Base-by-base conservation (phyloP, 306 rosid genomes). In the Pyrus bretschneideri region DNA sequence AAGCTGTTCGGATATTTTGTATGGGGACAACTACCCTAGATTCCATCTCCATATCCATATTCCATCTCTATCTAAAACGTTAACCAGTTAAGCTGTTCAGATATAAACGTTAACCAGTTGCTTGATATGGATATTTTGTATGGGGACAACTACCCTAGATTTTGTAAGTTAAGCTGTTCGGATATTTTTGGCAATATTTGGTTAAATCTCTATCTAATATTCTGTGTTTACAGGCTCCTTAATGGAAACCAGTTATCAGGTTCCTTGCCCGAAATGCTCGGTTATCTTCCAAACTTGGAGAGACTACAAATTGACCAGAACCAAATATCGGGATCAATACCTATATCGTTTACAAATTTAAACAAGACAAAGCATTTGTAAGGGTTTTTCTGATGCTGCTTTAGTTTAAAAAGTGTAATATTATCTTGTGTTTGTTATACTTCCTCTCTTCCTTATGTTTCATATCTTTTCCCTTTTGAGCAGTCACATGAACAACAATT, bases 401-500 rank as follows among this genome's bases (percentile, higher is more conserved):
- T 13, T 27, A 44, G 60, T 27, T 29, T 18, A 2, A 3, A 27
- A 3, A 11, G 40, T 52, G 22, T 44, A 11, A 19, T 44, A 6
- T 40, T 18, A 62, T 23, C 9, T 44, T 74, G 21, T 27, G 31
- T 61, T 29, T 0, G 17, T 6, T 74, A 5, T 45, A 27, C 31
- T 61, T 44, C 30, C 22, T 19, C 31, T 44, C 78, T 61, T 74
- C 21, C 31, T 44, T 46, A 67, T 45, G 70, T 21, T 49, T 78
- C 33, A 42, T 46, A 35, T 52, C 60, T 67, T n/a, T 82, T 9
- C 57, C 42, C 42, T 18, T 75, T 80, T 83, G 89, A 79, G 59
- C 93, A 96, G 99, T 87, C 97, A 96, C 88, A 91, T 96, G 98
- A 96, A 96, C 87, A 92, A 96, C 89, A 96, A 96, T 79, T 96